Percentiles rank a stretch among this genome's conserved stretches.
These are phyloP conservation scores for Sporopachydermia quercuum DNA, from an alignment of 805 yeast genomes.

Conservation along the genomic window DNA sequence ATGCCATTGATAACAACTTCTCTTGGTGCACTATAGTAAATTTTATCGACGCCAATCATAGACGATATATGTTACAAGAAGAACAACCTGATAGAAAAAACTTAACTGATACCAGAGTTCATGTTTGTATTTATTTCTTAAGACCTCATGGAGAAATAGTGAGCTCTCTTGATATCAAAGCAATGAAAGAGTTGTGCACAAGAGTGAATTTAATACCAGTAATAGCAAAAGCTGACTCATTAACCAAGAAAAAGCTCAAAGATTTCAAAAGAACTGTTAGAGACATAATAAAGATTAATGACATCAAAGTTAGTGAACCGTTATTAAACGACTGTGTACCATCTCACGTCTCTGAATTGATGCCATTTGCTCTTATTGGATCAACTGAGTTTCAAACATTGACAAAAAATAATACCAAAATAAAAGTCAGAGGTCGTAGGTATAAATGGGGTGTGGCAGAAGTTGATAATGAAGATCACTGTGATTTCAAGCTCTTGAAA, in stretches of 20 bases:
- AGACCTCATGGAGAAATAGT: conserved; percentile 51
- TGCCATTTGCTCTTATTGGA: conserved; percentile 65
- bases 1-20: conserved; percentile 44
- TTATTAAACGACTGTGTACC: conserved; percentile 11
- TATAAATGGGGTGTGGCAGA: conserved; percentile 84
- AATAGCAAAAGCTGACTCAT: conserved; percentile 66
- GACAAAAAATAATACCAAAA: conserved; percentile 26
- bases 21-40: conserved; percentile 57
- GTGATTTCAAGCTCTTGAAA: conserved; percentile 59
- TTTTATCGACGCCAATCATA: conserved; percentile 71
- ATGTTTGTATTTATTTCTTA: conserved; percentile 74
- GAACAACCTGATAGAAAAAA: conserved; percentile 50
- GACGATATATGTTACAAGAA: conserved; percentile 53
- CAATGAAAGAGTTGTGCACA: conserved; percentile 54
- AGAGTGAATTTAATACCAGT: conserved; percentile 76
- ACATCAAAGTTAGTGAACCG: conserved; percentile 31
- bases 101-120: conserved; percentile 54
- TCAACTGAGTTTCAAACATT: conserved; percentile 26
- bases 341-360: conserved; percentile 18
- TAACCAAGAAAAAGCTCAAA: conserved; percentile 39
- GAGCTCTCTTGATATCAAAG: conserved; percentile 51
- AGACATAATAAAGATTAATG: conserved; percentile 34
- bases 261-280: conserved; percentile 39
- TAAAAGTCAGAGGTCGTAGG: conserved; percentile 55
- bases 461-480: conserved; percentile 60